Evolutionary conservation across 148 eudicot species (phyloP), one percentile per base, ranked within the genome.

Genomic region (Nyssa sinensis): DNA sequence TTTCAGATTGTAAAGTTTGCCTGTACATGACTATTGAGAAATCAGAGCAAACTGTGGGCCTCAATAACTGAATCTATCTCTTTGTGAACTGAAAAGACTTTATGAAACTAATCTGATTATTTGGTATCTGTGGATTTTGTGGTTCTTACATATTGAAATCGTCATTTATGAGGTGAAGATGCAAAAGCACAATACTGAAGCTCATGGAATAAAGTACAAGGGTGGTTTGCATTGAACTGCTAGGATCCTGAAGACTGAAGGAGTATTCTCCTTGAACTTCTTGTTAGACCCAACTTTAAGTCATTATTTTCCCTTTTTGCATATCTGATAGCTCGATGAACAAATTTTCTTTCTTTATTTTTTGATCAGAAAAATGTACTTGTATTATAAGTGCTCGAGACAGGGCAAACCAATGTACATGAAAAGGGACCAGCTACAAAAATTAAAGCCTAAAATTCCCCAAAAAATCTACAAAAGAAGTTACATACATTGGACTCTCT

Each of bases 171-270:
- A 92, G 97, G 98, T 94, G 74, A 94, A 88, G 88, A 81, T 94
- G 58, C 98, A 95, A 77, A 94, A 89, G 59, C 93, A 95, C 86
- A 93, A 95, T 69, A 85, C 96, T 17, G 94, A 89, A 78, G 80
- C 80, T 23, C 83, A 89, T 74, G 96, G 91, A 30, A 79, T 87
- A 16, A 89, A 82, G 83, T 92, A 92, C 74, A 89, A 76, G 82
- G 86, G 74, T 78, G 97, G 98, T 63, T 78, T 95, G 78, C 97
- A 95, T 69, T 95, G 98, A 69, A 83, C 96, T 49, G 81, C 91
- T 66, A 86, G 92, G 83, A 86, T 95, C 77, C 75, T 95, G 78
- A 82, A 88, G 80, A 88, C 85, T 27, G 98, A 95, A 87, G 97
- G 98, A 89, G 98, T 95, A 95, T 75, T 88, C 86, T 83, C 81